Percentiles rank a stretch among this genome's conserved stretches.
phyloP scores from a whole-genome alignment of 345 rosid species.

The Lepidium didymum region DNA sequence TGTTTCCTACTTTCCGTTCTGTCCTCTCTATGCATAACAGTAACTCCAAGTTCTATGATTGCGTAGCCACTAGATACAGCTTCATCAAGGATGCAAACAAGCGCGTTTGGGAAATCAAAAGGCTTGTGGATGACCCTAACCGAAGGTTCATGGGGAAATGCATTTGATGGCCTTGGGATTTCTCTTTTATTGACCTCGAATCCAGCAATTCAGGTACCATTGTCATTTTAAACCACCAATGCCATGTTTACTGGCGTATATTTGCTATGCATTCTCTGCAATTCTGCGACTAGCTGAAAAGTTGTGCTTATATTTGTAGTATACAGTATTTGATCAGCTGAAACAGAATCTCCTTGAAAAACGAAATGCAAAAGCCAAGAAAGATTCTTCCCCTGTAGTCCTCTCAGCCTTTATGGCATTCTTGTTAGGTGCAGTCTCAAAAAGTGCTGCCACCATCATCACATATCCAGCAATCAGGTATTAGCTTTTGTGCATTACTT shows the following conservation, averaged over 20 bases:
- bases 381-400: constrained; percentile 40
- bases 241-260: neutral
- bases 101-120: constrained; percentile 88
- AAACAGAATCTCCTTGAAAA: constrained; percentile 55
- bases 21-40: neutral
- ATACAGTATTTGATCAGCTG: constrained; percentile 92
- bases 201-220: constrained; percentile 84
- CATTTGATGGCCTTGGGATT: constrained; percentile 89
- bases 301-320: constrained; percentile 34
- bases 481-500: neutral
- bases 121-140: constrained; percentile 82
- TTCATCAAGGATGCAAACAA: constrained; percentile 94
- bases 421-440: constrained; percentile 75
- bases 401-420: constrained; percentile 88
- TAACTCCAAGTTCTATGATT: neutral
- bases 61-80: constrained; percentile 89
- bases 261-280: neutral
- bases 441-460: constrained; percentile 68
- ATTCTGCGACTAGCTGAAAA: constrained; percentile 15
- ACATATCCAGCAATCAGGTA: constrained; percentile 98
- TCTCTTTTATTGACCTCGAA: constrained; percentile 88
- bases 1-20: neutral
- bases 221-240: neutral
- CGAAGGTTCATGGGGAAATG: constrained; percentile 59
- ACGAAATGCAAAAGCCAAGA: constrained; percentile 27